These are phyloP conservation scores for Arthrobotrys conoides DNA, from an alignment of 2,329 filamentous ascomycete species.

Conservation along the genomic window DNA sequence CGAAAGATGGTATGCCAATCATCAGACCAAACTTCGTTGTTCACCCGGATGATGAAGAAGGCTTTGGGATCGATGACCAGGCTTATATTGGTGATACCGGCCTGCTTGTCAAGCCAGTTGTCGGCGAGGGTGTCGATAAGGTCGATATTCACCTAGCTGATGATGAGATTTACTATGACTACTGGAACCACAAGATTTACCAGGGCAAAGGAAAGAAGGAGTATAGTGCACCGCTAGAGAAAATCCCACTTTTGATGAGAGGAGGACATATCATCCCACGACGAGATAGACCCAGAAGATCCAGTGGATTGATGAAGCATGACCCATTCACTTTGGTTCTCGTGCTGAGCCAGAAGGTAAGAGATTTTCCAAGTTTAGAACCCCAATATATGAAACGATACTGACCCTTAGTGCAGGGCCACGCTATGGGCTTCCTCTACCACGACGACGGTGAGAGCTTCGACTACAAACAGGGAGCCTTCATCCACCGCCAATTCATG, in stretches of 20 bases:
- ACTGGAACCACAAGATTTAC: slow-evolving; percentile 87
- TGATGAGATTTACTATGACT: slow-evolving; percentile 91
- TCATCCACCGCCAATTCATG: slow-evolving; percentile 85
- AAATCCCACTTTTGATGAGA: slow-evolving; percentile 90
- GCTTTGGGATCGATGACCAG: slow-evolving; percentile 93
- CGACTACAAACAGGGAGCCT: slow-evolving; percentile 86
- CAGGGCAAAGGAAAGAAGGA: slow-evolving; percentile 79
- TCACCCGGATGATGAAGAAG: slow-evolving; percentile 85
- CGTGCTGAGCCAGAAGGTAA: slow-evolving; percentile 76
- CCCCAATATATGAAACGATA: background rate
- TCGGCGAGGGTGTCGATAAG: slow-evolving; percentile 77
- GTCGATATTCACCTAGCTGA: slow-evolving; percentile 90
- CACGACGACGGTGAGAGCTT: slow-evolving; percentile 94
- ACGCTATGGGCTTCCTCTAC: slow-evolving; percentile 85
- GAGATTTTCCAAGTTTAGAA: background rate
- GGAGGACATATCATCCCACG: slow-evolving; percentile 93
- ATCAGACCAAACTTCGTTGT: slow-evolving; percentile 93
- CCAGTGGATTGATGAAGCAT: slow-evolving; percentile 88
- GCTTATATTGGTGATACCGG: slow-evolving; percentile 91
- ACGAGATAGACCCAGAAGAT: slow-evolving; percentile 74
- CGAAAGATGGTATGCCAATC: slow-evolving; percentile 85
- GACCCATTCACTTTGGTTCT: slow-evolving; percentile 96
- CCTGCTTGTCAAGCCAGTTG: slow-evolving; percentile 91
- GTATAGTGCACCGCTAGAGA: slow-evolving; percentile 83
- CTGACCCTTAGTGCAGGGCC: slow-evolving; percentile 66